These are phyloP conservation scores for Quercus glauca DNA, from an alignment of 306 rosid genomes.

Conservation along the genomic window DNA sequence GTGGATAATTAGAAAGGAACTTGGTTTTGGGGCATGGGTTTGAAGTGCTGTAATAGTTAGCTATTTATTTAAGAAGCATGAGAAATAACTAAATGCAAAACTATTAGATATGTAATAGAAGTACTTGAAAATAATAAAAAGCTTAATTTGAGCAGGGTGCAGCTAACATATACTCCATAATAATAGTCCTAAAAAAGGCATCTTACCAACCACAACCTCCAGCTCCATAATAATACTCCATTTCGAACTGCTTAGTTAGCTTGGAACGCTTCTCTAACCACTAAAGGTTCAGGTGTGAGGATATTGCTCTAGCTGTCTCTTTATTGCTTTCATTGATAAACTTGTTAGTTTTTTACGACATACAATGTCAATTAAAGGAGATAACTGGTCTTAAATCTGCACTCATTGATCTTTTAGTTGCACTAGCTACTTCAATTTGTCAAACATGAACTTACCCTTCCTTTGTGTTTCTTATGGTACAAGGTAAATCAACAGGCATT, in stretches of 20 bases:
- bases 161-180: neutral
- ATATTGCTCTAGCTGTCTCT: neutral
- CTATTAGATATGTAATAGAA: neutral
- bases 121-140: no score
- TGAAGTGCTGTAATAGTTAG: neutral
- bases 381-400: neutral
- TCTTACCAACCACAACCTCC: neutral
- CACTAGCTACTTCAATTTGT: neutral
- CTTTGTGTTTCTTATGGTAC: neutral
- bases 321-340: neutral
- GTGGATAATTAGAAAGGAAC: neutral
- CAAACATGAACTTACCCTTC: neutral
- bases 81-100: neutral
- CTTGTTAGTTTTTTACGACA: neutral
- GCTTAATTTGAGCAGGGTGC: neutral
- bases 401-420: neutral
- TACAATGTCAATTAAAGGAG: neutral
- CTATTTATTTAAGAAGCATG: neutral
- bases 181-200: neutral
- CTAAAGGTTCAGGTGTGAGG: neutral
- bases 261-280: neutral
- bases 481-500: neutral
- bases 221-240: neutral
- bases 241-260: neutral
- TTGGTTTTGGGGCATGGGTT: neutral